A percentile compares a stretch with the other conserved stretches of the same genome.
Conservation (phyloP, 75 land plant genomes). For the Cryptomeria japonica region DNA sequence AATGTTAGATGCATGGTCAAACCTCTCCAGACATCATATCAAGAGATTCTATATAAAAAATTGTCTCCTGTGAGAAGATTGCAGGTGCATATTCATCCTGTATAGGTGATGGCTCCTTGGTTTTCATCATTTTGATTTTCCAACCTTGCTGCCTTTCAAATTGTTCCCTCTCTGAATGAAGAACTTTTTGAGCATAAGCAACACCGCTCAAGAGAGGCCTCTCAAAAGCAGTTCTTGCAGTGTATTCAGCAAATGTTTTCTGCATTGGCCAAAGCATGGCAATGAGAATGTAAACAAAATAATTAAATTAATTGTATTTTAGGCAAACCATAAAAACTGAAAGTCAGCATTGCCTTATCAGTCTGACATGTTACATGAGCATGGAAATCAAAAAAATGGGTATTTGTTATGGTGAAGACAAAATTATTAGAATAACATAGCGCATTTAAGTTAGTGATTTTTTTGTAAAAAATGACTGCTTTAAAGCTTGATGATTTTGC, state of each 20-base stretch:
- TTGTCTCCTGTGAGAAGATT: conserved; percentile 40
- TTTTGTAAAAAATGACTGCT: not conserved
- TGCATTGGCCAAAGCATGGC: conserved; percentile 10
- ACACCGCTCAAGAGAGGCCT: conserved; percentile 56
- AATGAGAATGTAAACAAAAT: not conserved
- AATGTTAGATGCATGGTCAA: not conserved
- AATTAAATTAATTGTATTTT: not conserved
- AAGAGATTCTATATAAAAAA: conserved; percentile 30
- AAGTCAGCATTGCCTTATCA: not conserved
- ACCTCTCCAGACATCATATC: conserved; percentile 62
- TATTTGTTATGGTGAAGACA: not conserved
- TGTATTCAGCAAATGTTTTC: conserved; percentile 54
- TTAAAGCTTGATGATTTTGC: not conserved
- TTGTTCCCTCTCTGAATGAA: conserved; percentile 30
- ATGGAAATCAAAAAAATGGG: not conserved
- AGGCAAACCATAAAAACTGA: not conserved
- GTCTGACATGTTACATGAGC: not conserved
- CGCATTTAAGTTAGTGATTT: not conserved
- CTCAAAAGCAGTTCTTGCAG: conserved; percentile 55
- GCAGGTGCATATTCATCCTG: conserved; percentile 51
- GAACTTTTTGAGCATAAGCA: conserved; percentile 47
- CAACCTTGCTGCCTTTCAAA: conserved; percentile 48
- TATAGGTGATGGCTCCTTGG: conserved; percentile 25
- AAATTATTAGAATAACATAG: not conserved
- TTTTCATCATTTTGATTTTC: conserved; percentile 44